Base-by-base conservation (phyloP, 2,329 filamentous ascomycete genomes). In the Beauveria asiatica region DNA sequence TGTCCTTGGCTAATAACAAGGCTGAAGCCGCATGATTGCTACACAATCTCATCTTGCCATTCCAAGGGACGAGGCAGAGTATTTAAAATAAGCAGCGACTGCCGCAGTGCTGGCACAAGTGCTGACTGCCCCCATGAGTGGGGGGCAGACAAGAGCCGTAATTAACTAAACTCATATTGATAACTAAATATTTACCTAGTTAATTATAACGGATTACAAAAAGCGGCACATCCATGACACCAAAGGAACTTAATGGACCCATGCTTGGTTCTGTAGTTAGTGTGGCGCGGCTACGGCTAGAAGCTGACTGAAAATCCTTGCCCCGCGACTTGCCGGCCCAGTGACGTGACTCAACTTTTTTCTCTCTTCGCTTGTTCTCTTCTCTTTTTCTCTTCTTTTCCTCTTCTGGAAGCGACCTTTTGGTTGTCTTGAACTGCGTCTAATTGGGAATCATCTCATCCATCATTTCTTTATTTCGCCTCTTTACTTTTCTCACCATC, bases 201-300 rank as follows among this genome's bases (percentile, higher is more conserved):
- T n/a, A n/a, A n/a, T n/a, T n/a, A n/a, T n/a, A n/a, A 33, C 17
- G 16, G 39, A 42, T 17, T 42, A 42, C 8, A 46, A 46, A 44
- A 23, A 23, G 19, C 11, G 11, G 44, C 70, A 72, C 72, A 45
- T 45, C 30, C 30, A 33, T 33, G 30, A 33, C 30, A 33, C 33
- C 33, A 37, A 37, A 4, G 33, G 33, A 37, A 37, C 33, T 37
- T 37, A 13, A 37, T 37, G 33, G 33, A 5, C 1, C 33, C 11
- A 13, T 37, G 33, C 33, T 13, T n/a, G 11, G 16, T 46, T 25
- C 21, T 44, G 19, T 11, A 5, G 33, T 45, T 11, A 5, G 33
- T 45, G n/a, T 46, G 19, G 44, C 11, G 19, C 16, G 19, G 44
- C 44, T 13, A 10, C 21, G 27, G 48, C 48, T n/a, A 50, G 33